Conservation (phyloP, 495 filamentous ascomycete species). For the Cercophora scortea region DNA sequence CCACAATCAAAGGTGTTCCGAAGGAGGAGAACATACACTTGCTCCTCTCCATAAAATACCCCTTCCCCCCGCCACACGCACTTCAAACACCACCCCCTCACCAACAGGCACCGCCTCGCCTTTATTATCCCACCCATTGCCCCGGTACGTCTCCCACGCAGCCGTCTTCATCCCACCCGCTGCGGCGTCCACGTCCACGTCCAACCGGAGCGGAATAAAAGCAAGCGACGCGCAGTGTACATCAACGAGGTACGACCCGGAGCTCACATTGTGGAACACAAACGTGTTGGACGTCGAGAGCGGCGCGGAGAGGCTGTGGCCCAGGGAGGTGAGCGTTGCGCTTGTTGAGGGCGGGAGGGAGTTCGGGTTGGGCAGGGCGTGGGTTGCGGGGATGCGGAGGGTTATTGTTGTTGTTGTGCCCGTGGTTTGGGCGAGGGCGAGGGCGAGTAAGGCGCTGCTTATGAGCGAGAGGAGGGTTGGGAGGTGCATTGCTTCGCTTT, state of each 20-base stretch:
- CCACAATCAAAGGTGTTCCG: neutral
- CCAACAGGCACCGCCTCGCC: conserved; percentile 50
- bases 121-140: conserved; percentile 80
- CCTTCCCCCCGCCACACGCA: conserved; percentile 54
- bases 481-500: conserved; percentile 1
- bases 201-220: conserved; percentile 70
- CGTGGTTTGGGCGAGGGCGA: neutral
- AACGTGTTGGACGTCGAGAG: conserved; percentile 61
- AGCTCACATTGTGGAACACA: conserved; percentile 57
- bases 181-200: conserved; percentile 51
- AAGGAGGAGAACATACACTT: conserved; percentile 50
- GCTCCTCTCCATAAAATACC: conserved; percentile 63
- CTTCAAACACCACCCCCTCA: conserved; percentile 41
- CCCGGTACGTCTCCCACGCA: conserved; percentile 82
- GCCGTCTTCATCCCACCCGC: conserved; percentile 34
- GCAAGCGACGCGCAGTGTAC: conserved; percentile 63
- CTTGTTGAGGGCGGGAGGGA: conserved; percentile 60
- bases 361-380: conserved; percentile 45
- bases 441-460: neutral
- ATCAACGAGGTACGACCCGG: conserved; percentile 71
- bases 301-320: conserved; percentile 42
- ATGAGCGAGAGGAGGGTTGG: conserved; percentile 4
- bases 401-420: conserved; percentile 24
- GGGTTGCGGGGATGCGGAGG: conserved; percentile 40
- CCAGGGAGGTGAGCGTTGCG: conserved; percentile 58